Evolutionary conservation across 768 basidiomycete species (phyloP).

Genomic region (Phaeotremella fagi): DNA sequence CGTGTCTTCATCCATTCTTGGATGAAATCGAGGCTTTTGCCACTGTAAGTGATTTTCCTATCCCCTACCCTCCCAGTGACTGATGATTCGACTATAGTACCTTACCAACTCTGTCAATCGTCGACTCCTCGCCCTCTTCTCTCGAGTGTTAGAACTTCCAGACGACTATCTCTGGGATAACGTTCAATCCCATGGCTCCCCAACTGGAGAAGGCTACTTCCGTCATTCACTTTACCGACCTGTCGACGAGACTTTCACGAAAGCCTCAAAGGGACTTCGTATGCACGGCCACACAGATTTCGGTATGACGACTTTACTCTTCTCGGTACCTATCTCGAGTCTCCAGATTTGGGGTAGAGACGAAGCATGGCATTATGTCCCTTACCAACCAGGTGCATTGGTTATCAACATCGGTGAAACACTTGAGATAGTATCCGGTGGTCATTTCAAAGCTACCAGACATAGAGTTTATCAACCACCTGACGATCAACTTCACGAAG

Average conservation of each 20-base stretch:
- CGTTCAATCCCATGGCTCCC: conserved; percentile 22
- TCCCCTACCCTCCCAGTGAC: too few relatives aligned
- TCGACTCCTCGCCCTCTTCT: conserved; percentile 22
- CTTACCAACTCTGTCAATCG: conserved; percentile 27
- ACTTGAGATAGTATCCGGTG: conserved; percentile 30
- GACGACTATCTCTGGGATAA: conserved; percentile 28
- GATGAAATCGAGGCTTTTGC: too few relatives aligned
- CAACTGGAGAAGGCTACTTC: conserved; percentile 23
- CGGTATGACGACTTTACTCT: conserved; percentile 31
- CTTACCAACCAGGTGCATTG: conserved; percentile 29
- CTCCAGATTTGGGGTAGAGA: conserved; percentile 38
- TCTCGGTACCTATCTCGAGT: conserved; percentile 36
- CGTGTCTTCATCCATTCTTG: too few relatives aligned
- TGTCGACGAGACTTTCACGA: conserved; percentile 1
- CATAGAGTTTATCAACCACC: conserved; percentile 31
- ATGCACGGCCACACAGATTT: conserved; percentile 30
- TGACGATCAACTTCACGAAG: conserved; percentile 15
- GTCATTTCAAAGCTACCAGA: conserved; percentile 36
- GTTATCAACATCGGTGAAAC: conserved; percentile 43
- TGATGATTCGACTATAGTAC: too few relatives aligned
- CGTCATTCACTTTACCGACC: conserved; percentile 21
- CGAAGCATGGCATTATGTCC: conserved; percentile 32
- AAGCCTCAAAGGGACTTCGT: conserved; percentile 15
- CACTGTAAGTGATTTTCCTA: too few relatives aligned
- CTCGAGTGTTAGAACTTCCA: conserved; percentile 25